phyloP scores from a whole-genome alignment of 129 eudicot species.

The Deinandra increscens region DNA sequence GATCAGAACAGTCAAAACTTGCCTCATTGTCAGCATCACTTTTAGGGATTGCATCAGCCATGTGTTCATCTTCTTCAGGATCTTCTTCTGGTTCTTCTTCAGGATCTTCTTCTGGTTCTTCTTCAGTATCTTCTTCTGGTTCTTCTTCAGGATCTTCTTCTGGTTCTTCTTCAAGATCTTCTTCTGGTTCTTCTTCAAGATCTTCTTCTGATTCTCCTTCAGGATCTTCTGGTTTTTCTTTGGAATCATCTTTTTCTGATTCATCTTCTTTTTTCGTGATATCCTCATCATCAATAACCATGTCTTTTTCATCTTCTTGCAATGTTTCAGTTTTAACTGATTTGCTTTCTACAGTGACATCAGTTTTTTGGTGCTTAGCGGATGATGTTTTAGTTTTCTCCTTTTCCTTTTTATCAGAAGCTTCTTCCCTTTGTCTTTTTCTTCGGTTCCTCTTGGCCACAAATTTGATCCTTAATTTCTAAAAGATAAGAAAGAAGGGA shows the following conservation, averaged over 20 bases:
- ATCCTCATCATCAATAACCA: conserved; percentile 30
- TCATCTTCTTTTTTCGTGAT: conserved; percentile 22
- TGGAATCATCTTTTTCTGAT: too few relatives aligned
- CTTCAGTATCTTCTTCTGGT: too few relatives aligned
- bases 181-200: conserved; percentile 37
- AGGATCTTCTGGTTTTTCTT: not conserved
- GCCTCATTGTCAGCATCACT: conserved; percentile 36
- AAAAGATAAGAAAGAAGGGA: not conserved
- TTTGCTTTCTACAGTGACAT: conserved; percentile 32
- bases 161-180: not conserved
- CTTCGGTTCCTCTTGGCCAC: conserved; percentile 63
- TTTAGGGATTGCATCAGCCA: conserved; percentile 41
- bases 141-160: too few relatives aligned
- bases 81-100: conserved; percentile 38
- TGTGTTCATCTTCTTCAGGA: conserved; percentile 50
- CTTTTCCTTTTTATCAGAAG: conserved; percentile 47
- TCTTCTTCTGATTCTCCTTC: conserved; percentile 59
- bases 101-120: conserved; percentile 48
- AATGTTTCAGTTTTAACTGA: conserved; percentile 39
- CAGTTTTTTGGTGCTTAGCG: conserved; percentile 60
- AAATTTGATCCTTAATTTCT: conserved; percentile 74
- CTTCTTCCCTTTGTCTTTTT: conserved; percentile 73
- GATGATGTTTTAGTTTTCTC: conserved; percentile 45
- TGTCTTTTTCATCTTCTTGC: conserved; percentile 37
- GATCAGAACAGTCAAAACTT: conserved; percentile 11